Evolutionary conservation across 2,329 filamentous ascomycete genomes (phyloP), one percentile per base, ranked within the genome.

Genomic region (Penicillium expansum): DNA sequence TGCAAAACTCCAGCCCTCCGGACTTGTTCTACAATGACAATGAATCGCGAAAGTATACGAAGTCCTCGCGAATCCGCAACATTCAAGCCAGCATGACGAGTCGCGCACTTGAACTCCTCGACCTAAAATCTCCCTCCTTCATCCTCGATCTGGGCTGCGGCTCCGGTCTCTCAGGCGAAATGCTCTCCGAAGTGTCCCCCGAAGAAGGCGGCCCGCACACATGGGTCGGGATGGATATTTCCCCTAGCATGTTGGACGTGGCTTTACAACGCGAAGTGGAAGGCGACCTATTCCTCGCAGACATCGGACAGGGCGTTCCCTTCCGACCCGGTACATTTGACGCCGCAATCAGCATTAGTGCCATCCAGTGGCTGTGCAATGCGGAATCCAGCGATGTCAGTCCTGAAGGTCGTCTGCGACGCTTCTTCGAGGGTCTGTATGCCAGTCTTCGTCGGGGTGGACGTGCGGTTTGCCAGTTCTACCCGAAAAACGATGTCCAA

Each of bases 301-400:
- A 99, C 69, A 96, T 97, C 49, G 94, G 94, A 0, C 94, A 99
- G 71, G 94, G 94, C 1, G 86, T 99, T 0, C 94, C 94, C 0
- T 99, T 99, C 73, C 87, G 94, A 16, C 85, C 94, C 0, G 94
- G 94, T 32, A 86, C 88, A 0, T 99, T 99, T 71, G 94, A 99
- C 72, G 94, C 93, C 0, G 94, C 94, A 22, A 92, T 99, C 67
- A 92, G 87, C 69, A 97, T 99, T 71, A 91, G 86, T 65, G 94
- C 94, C 0, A 89, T 99, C n/a, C 94, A 99, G 75, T 99, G 94
- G 94, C 82, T 99, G 30, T 99, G 94, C 75, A 97, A 96, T 74
- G 94, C 93, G 39, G 94, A 97, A 74, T 90, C 84, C 58, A 90
- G 86, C 70, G 91, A 95, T 48, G 92, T 94, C 0, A 90, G 84